Evolutionary conservation across 169 alveolate species (phyloP).

Genomic region (Plasmodium vivax): DNA sequence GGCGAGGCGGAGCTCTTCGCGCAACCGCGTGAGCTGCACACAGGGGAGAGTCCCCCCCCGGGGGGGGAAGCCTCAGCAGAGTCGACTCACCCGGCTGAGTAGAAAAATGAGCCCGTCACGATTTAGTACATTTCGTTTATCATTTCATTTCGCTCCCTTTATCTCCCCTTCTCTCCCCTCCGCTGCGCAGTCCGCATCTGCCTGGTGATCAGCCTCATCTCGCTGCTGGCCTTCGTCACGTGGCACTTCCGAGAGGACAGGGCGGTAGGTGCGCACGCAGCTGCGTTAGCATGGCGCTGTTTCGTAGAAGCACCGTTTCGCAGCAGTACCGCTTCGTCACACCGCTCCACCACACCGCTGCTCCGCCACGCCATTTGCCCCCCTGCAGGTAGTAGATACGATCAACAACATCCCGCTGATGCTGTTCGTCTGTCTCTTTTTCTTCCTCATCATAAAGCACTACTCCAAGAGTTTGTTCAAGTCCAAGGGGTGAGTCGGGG

Average conservation of each 20-base stretch:
- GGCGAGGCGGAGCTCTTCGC: neutral
- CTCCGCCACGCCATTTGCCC: too few relatives aligned
- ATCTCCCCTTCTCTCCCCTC: neutral
- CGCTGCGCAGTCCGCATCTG: constrained; percentile 24
- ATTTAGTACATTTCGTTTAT: too few relatives aligned
- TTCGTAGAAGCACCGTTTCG: neutral
- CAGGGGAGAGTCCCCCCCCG: neutral
- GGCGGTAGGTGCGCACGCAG: neutral
- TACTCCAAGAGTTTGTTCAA: constrained; percentile 33
- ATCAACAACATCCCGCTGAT: constrained; percentile 36
- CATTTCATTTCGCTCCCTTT: neutral
- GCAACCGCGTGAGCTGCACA: neutral
- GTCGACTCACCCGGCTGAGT: neutral
- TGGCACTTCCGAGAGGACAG: constrained; percentile 13
- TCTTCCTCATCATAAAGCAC: constrained; percentile 16
- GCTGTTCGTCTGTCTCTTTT: neutral
- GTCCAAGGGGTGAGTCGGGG: constrained; percentile 10
- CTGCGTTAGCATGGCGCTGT: neutral
- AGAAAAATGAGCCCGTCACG: neutral
- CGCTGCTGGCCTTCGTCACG: neutral
- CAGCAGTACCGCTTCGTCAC: neutral
- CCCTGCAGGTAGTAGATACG: constrained; percentile 32
- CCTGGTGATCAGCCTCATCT: neutral
- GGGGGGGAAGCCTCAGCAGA: too few relatives aligned
- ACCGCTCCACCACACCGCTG: neutral